A percentile compares a stretch with the other conserved stretches of the same genome.
Conservation (phyloP, 1,284 basidiomycete species). For the Pyrrhoderma noxium region DNA sequence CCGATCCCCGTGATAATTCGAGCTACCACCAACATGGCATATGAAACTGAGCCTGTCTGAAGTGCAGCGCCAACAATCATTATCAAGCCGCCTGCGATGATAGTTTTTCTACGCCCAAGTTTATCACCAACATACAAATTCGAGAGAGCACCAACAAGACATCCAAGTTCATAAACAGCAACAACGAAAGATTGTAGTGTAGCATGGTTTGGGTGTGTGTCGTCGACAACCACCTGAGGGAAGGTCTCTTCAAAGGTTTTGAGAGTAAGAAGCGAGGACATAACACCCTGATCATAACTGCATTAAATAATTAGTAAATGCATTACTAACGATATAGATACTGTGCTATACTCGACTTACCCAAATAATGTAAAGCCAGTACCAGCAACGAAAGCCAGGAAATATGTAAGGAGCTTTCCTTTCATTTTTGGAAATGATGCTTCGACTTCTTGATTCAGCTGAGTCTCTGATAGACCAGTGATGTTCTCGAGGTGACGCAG, state of each 20-base stretch:
- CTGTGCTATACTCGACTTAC: slow-evolving; percentile 29
- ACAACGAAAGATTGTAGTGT: slow-evolving; percentile 49
- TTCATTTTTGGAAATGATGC: slow-evolving; percentile 30
- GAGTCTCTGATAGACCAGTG: slow-evolving; percentile 7
- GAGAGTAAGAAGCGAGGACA: slow-evolving; percentile 49
- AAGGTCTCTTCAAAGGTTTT: slow-evolving; percentile 45
- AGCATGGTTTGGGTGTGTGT: slow-evolving; percentile 36
- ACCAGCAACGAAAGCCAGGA: slow-evolving; percentile 44
- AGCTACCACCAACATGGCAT: slow-evolving; percentile 53
- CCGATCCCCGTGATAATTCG: slow-evolving; percentile 59
- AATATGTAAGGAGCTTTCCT: slow-evolving; percentile 36
- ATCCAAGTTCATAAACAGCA: slow-evolving; percentile 51
- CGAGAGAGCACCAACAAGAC: slow-evolving; percentile 43
- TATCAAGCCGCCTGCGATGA: slow-evolving; percentile 43
- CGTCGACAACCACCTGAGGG: slow-evolving; percentile 35
- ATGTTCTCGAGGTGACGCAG: slow-evolving; percentile 14
- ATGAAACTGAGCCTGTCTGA: slow-evolving; percentile 45
- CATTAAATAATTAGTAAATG: not conserved
- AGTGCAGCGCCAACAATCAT: slow-evolving; percentile 62
- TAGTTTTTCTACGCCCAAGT: slow-evolving; percentile 46
- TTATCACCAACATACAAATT: slow-evolving; percentile 50
- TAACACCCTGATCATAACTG: slow-evolving; percentile 60
- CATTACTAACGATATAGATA: not conserved
- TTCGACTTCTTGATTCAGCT: slow-evolving; percentile 9
- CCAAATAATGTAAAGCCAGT: slow-evolving; percentile 55